phyloP scores from a whole-genome alignment of 1,284 basidiomycete species.

The Ustilago trichophora region DNA sequence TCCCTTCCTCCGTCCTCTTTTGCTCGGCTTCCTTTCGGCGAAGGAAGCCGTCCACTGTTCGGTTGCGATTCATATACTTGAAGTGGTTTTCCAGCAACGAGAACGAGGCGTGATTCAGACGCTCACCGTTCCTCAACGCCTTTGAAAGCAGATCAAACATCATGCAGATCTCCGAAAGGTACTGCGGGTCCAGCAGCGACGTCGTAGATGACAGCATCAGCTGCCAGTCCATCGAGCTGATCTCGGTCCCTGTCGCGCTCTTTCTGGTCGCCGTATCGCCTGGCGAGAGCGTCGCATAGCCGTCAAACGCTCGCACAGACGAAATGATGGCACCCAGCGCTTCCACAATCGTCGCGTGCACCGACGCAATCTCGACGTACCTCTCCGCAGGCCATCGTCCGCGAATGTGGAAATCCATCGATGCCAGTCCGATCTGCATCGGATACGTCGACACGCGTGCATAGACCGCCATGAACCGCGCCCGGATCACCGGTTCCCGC shows the following conservation, averaged over 20 bases:
- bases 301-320: conserved; percentile 29
- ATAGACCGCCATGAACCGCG: conserved; percentile 67
- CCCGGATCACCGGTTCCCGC: conserved; percentile 50
- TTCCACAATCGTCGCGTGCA: conserved; percentile 52
- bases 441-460: conserved; percentile 67
- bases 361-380: conserved; percentile 68
- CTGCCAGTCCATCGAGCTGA: conserved; percentile 33
- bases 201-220: conserved; percentile 36
- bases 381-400: conserved; percentile 71
- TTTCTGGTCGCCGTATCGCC: conserved; percentile 2
- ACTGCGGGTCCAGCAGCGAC: conserved; percentile 50
- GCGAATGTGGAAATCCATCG: conserved; percentile 66
- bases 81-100: conserved; percentile 40
- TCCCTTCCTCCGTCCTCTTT: neutral
- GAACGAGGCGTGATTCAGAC: conserved; percentile 36
- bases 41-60: conserved; percentile 22
- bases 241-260: no score
- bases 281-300: neutral
- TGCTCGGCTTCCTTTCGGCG: conserved; percentile 7
- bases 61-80: conserved; percentile 24
- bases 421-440: conserved; percentile 71
- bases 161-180: conserved; percentile 45
- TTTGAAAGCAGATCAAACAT: conserved; percentile 49
- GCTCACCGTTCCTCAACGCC: conserved; percentile 41
- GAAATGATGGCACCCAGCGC: conserved; percentile 35